Conservation (phyloP, 768 basidiomycete genomes). For the Lentinus brumalis region DNA sequence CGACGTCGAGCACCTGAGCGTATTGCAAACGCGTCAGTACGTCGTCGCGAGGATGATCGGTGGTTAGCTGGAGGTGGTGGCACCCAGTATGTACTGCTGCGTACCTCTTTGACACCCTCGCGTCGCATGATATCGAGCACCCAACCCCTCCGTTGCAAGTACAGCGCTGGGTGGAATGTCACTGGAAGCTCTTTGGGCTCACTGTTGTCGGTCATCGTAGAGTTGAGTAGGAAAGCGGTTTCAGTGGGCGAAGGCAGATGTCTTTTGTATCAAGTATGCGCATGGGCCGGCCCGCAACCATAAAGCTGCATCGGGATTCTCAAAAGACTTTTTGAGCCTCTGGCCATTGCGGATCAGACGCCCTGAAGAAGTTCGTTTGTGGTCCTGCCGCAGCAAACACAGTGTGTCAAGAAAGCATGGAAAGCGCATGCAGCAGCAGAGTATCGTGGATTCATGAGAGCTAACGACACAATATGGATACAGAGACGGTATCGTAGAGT, state of each 20-base stretch:
- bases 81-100: background rate
- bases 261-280: background rate
- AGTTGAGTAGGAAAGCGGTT: background rate
- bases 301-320: no score
- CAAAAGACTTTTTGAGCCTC: no score
- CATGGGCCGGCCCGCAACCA: background rate
- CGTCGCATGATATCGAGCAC: slow-evolving; percentile 30
- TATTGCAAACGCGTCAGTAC: background rate
- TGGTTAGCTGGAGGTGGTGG: background rate
- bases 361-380: no score
- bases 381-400: background rate
- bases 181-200: slow-evolving; percentile 25
- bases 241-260: background rate
- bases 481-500: slow-evolving; percentile 20
- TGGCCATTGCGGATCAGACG: no score
- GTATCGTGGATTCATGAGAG: slow-evolving; percentile 18
- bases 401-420: background rate
- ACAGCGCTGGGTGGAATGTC: slow-evolving; percentile 30
- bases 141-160: slow-evolving; percentile 31
- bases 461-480: slow-evolving; percentile 21
- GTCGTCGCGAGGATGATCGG: background rate
- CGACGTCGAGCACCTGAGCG: slow-evolving; percentile 73
- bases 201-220: slow-evolving; percentile 11
- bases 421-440: background rate
- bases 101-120: slow-evolving; percentile 26